Evolutionary conservation across 495 filamentous ascomycete species (phyloP).

Genomic region (Penicillium lividum): DNA sequence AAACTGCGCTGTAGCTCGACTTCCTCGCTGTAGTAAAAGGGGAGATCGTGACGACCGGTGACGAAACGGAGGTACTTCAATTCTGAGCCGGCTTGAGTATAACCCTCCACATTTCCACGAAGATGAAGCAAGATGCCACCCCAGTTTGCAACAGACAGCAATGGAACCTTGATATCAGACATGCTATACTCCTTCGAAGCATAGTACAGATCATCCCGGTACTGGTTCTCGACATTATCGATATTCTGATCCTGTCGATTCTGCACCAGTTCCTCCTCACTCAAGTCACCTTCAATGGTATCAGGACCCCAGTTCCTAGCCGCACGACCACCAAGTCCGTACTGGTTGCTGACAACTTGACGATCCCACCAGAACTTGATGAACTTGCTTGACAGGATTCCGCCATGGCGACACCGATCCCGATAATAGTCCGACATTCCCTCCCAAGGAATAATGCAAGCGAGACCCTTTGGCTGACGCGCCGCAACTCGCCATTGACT

Average conservation of each 20-base stretch:
- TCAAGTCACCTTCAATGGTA: conserved; percentile 63
- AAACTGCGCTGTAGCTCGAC: conserved; percentile 66
- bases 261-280: conserved; percentile 57
- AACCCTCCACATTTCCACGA: conserved; percentile 65
- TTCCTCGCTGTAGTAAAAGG: conserved; percentile 68
- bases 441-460: conserved; percentile 66
- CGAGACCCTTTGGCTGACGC: conserved; percentile 57
- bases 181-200: conserved; percentile 58
- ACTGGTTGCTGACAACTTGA: conserved; percentile 63
- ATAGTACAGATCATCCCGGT: conserved; percentile 63
- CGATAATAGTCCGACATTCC: conserved; percentile 71
- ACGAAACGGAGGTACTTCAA: conserved; percentile 66
- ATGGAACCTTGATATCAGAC: conserved; percentile 59
- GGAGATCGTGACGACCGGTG: conserved; percentile 67
- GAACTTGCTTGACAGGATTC: conserved; percentile 63
- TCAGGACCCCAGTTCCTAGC: conserved; percentile 46
- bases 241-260: conserved; percentile 62
- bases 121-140: conserved; percentile 62
- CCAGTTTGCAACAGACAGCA: conserved; percentile 64
- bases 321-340: conserved; percentile 49
- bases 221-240: conserved; percentile 56
- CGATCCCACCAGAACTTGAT: conserved; percentile 68
- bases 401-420: conserved; percentile 63
- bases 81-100: conserved; percentile 55
- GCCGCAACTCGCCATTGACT: conserved; percentile 66